Evolutionary conservation across 1,284 basidiomycete genomes (phyloP), one percentile per base, ranked within the genome.

Genomic region (Vanrija sp.): DNA sequence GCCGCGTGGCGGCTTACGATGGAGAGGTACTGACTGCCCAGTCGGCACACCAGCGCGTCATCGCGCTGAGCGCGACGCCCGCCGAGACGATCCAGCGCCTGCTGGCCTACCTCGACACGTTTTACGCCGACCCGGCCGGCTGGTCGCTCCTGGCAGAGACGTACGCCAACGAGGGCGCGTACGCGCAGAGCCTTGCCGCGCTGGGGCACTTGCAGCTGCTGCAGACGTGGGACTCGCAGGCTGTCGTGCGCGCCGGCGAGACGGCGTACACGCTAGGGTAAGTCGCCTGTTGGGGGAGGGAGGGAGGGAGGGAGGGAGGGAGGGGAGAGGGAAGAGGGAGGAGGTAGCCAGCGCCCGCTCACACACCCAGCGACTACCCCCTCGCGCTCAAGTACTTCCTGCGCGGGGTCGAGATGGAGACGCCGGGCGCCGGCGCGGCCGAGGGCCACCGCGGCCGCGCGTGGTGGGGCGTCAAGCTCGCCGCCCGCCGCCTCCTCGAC

Each of bases 131-230:
- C 66, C 80, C 89, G 0, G 88, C 94, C 62, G 93, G 83, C 5
- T 98, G 95, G 96, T 80, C 91, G 12, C 86, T 96, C 67, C 83
- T 98, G n/a, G 88, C 92, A 0, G 88, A 91, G 62, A 82, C 93
- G 7, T 96, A 98, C 68, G 80, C 85, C 2, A 82, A 84, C 15
- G 84, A 86, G 62, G 84, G 85, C 54, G 83, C 89, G 86, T 96
- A 69, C 49, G 35, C 25, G 10, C 68, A 68, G 58, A 57, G 54
- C 6, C 49, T 71, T 20, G 62, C 59, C 8, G 64, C 63, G 0
- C 58, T 75, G n/a, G 67, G 67, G 8, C 75, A 75, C 52, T 47
- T 72, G 16, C 60, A 69, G 62, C 41, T 71, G 8, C 51, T 75
- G 15, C 64, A 72, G 43, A 62, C 59, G 20, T 71, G 68, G 69